Percentiles rank a stretch among this genome's conserved stretches.
phyloP scores from a whole-genome alignment of 371 early-diverging fungal genomes.

The Dichotomocladium elegans region DNA sequence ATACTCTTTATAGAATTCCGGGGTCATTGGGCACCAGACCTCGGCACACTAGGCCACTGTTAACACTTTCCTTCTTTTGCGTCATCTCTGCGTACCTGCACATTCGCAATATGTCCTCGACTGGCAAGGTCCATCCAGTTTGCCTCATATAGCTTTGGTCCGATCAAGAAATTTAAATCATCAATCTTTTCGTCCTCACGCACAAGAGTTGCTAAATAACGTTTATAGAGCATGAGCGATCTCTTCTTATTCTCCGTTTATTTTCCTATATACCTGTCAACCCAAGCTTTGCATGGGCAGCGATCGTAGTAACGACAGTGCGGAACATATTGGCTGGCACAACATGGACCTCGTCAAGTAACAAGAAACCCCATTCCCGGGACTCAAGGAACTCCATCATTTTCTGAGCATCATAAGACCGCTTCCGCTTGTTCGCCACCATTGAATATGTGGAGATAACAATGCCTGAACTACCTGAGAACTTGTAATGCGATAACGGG shows the following conservation, averaged over 20 bases:
- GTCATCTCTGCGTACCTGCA: slow-evolving; percentile 50
- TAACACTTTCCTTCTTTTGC: background rate
- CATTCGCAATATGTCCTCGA: slow-evolving; percentile 98
- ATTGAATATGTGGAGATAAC: slow-evolving; percentile 98
- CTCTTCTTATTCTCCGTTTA: background rate
- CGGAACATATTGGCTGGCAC: slow-evolving; percentile 99
- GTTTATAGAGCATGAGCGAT: background rate
- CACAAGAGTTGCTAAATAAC: slow-evolving; percentile 87
- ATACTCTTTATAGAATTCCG: slow-evolving; percentile 97
- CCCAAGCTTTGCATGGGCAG: slow-evolving; percentile 98
- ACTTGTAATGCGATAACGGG: slow-evolving; percentile 24
- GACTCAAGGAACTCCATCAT: slow-evolving; percentile 94
- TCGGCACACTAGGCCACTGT: slow-evolving; percentile 78
- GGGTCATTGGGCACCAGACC: slow-evolving; percentile 99
- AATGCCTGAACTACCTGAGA: slow-evolving; percentile 85
- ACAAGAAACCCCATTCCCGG: slow-evolving; percentile 98
- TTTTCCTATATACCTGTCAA: slow-evolving; percentile 59
- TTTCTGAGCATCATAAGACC: slow-evolving; percentile 94
- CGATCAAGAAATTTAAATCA: slow-evolving; percentile 99
- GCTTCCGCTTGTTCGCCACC: slow-evolving; percentile 94
- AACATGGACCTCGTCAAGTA: slow-evolving; percentile 99
- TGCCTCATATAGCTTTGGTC: slow-evolving; percentile 99
- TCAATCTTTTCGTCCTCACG: slow-evolving; percentile 99
- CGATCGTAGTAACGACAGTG: slow-evolving; percentile 92
- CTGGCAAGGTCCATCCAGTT: slow-evolving; percentile 99